A percentile compares a stretch with the other conserved stretches of the same genome.
phyloP scores from a whole-genome alignment of 192 early-diverging fungal genomes.

The Backusella australiensis region DNA sequence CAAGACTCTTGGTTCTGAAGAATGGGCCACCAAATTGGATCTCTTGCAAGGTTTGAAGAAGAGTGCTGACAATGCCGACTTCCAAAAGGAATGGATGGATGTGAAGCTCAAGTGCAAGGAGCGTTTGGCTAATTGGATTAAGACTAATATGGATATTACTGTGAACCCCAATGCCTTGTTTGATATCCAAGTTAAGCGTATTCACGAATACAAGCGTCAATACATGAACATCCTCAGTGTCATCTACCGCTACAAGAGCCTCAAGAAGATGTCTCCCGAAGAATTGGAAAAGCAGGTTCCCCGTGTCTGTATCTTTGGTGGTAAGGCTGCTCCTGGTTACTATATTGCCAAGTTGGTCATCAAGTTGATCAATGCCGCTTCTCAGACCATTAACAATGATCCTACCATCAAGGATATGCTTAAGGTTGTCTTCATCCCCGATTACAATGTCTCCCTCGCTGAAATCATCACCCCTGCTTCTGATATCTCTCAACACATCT shows the following conservation, averaged over 20 bases:
- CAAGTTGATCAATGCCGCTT: conserved; percentile 97
- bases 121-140: conserved; percentile 84
- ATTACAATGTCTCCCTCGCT: conserved; percentile 98
- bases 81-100: conserved; percentile 84
- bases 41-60: conserved; percentile 64
- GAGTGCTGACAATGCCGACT: conserved; percentile 60
- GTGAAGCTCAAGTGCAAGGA: conserved; percentile 93
- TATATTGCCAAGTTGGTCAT: conserved; percentile 98
- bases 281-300: conserved; percentile 69
- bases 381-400: conserved; percentile 87
- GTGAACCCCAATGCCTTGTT: conserved; percentile 90
- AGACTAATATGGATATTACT: conserved; percentile 60
- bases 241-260: conserved; percentile 87
- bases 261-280: conserved; percentile 76
- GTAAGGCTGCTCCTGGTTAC: conserved; percentile 98
- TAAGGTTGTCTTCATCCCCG: conserved; percentile 96
- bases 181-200: conserved; percentile 97
- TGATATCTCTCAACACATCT: conserved; percentile 99
- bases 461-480: conserved; percentile 96
- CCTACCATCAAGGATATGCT: conserved; percentile 74
- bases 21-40: conserved; percentile 78
- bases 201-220: conserved; percentile 99
- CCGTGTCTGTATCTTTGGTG: conserved; percentile 93
- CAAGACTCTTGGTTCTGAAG: conserved; percentile 66
- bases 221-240: conserved; percentile 97